A percentile compares a stretch with the other conserved stretches of the same genome.
phyloP scores from a whole-genome alignment of 495 filamentous ascomycete species.

The Aspergillus kassunensis region DNA sequence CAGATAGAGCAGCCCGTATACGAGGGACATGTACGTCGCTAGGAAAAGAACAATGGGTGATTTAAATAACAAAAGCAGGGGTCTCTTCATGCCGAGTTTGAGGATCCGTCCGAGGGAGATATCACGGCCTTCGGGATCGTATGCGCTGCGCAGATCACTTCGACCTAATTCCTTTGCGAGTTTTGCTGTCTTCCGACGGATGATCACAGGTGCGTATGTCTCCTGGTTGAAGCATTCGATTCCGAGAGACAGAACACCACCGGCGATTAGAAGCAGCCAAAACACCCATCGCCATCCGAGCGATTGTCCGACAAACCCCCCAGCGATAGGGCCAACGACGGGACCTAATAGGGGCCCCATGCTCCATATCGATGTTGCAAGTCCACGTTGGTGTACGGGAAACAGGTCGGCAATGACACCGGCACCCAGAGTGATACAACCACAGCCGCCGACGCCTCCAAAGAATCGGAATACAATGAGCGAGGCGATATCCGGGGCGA shows the following conservation, averaged over 20 bases:
- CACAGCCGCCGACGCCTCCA: slow-evolving; percentile 57
- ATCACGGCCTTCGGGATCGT: slow-evolving; percentile 26
- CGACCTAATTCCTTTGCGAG: slow-evolving; percentile 42
- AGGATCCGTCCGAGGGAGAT: slow-evolving; percentile 27
- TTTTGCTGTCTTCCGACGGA: slow-evolving; percentile 43
- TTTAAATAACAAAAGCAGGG: slow-evolving; percentile 37
- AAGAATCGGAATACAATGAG: slow-evolving; percentile 65
- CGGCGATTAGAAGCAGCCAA: slow-evolving; percentile 54
- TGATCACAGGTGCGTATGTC: slow-evolving; percentile 48
- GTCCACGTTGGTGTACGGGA: slow-evolving; percentile 48
- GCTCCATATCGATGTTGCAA: slow-evolving; percentile 54
- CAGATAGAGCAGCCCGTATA: slow-evolving; percentile 65
- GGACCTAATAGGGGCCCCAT: slow-evolving; percentile 50
- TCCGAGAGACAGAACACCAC: slow-evolving; percentile 31
- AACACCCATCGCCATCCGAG: slow-evolving; percentile 60
- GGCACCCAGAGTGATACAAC: slow-evolving; percentile 38
- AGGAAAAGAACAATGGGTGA: slow-evolving; percentile 52
- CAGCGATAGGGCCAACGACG: slow-evolving; percentile 47
- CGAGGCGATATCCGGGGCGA: slow-evolving; percentile 53
- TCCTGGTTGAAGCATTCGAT: slow-evolving; percentile 50
- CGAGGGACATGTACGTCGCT: slow-evolving; percentile 54
- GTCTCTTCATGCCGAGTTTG: slow-evolving; percentile 40
- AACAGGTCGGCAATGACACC: slow-evolving; percentile 62
- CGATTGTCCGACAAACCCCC: slow-evolving; percentile 50
- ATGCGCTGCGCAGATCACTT: slow-evolving; percentile 37